Conservation (phyloP, 257 asterid genomes). For the Hygrophila difformis region DNA sequence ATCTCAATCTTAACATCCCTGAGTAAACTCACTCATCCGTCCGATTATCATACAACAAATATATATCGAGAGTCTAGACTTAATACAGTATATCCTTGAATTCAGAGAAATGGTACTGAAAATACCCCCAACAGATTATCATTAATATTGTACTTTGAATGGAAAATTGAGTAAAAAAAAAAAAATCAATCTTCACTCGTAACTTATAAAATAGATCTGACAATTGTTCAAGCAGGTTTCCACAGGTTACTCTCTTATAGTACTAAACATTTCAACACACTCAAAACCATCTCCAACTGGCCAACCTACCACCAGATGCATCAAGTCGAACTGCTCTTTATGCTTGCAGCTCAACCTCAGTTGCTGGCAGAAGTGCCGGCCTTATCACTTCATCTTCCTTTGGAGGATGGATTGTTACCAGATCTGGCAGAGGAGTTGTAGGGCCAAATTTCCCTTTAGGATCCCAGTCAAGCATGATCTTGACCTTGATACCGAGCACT, state of each 20-base stretch:
- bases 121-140: too few species aligned
- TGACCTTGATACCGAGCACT: slow-evolving; percentile 60
- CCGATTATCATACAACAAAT: too few species aligned
- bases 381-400: slow-evolving; percentile 44
- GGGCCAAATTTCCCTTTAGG: slow-evolving; percentile 55
- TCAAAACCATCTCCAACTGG: too few species aligned
- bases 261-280: not conserved
- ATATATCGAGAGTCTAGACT: too few species aligned
- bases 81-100: too few species aligned
- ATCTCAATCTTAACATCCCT: too few species aligned
- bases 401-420: slow-evolving; percentile 54
- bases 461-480: slow-evolving; percentile 67
- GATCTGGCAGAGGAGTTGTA: slow-evolving; percentile 48
- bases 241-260: not conserved
- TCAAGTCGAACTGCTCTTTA: slow-evolving; percentile 2
- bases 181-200: too few species aligned
- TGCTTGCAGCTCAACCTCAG: slow-evolving; percentile 28
- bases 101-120: too few species aligned
- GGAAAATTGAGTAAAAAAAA: too few species aligned
- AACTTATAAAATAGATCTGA: too few species aligned
- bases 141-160: too few species aligned
- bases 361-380: slow-evolving; percentile 8
- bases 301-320: not conserved
- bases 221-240: not conserved
- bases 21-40: too few species aligned